Evolutionary conservation across 2,329 filamentous ascomycete genomes (phyloP).

Genomic region (Hypoxylon sp.): DNA sequence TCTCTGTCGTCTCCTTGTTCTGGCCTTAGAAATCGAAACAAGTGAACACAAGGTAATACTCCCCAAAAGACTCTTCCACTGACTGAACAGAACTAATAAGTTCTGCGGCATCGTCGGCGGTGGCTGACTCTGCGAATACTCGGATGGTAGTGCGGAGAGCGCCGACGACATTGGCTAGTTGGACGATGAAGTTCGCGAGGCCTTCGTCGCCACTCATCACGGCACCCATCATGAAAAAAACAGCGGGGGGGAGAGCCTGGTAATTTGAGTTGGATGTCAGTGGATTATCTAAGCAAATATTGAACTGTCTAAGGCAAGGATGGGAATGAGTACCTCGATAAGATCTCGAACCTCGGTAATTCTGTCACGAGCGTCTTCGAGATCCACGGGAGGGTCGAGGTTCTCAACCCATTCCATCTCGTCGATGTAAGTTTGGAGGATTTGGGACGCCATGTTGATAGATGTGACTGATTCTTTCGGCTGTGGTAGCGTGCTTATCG

Average conservation of each 20-base stretch:
- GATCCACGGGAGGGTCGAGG: neutral
- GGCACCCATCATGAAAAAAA: neutral
- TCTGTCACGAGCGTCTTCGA: neutral
- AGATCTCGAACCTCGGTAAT: neutral
- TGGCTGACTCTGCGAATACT: neutral
- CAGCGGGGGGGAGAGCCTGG: neutral
- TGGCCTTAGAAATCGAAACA: neutral
- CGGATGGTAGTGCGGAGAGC: neutral
- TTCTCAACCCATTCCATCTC: neutral
- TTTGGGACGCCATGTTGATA: neutral
- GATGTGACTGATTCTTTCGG: neutral
- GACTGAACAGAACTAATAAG: neutral
- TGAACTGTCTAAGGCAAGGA: neutral
- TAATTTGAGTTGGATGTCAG: neutral
- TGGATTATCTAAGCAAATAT: neutral
- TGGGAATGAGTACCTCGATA: neutral
- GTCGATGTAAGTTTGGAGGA: neutral
- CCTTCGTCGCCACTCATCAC: neutral
- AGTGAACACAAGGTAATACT: neutral
- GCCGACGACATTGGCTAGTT: neutral
- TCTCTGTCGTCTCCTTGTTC: too few relatives aligned
- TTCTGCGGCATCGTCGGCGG: neutral
- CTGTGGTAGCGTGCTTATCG: neutral
- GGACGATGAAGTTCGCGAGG: neutral
- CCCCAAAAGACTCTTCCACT: neutral